phyloP scores from a whole-genome alignment of 1,139 yeast species.

The Kurtzmaniella quercitrusa region DNA sequence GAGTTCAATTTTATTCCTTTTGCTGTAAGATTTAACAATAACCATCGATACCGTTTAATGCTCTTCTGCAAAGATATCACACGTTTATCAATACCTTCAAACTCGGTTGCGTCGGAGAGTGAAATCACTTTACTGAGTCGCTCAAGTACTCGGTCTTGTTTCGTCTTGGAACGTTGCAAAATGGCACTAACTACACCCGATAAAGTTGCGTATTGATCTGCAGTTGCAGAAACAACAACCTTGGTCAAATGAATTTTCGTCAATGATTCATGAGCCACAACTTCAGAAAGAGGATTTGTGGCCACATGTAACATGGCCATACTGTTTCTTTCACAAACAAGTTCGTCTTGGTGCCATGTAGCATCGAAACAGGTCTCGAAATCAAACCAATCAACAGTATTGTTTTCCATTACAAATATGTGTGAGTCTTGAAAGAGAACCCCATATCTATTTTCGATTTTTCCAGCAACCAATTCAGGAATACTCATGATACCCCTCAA shows the following conservation, averaged over 20 bases:
- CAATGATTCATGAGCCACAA: constrained; percentile 1
- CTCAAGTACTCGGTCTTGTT: constrained; percentile 51
- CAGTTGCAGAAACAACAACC: constrained; percentile 66
- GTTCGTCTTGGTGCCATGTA: constrained; percentile 47
- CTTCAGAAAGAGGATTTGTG: constrained; percentile 4
- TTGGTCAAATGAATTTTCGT: constrained; percentile 64
- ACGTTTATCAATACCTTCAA: constrained; percentile 49
- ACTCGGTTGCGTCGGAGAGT: constrained; percentile 64
- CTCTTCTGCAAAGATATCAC: constrained; percentile 54
- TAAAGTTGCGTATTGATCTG: constrained; percentile 66
- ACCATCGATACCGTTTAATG: constrained; percentile 38
- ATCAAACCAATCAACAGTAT: constrained; percentile 70
- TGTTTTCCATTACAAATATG: constrained; percentile 57
- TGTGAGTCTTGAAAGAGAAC: constrained; percentile 65
- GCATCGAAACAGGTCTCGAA: constrained; percentile 70
- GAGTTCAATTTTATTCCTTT: constrained; percentile 20
- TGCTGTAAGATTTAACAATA: constrained; percentile 44
- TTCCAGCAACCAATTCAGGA: constrained; percentile 33
- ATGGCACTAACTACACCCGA: constrained; percentile 63
- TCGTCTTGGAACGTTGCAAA: constrained; percentile 62
- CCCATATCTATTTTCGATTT: constrained; percentile 72
- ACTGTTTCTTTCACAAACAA: constrained; percentile 62
- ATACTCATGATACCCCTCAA: constrained; percentile 42
- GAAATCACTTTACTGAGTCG: constrained; percentile 62
- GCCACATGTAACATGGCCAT: constrained; percentile 50